Evolutionary conservation across 441 rosid species (phyloP), one percentile per base, ranked within the genome.

Genomic region (Breynia disticha): DNA sequence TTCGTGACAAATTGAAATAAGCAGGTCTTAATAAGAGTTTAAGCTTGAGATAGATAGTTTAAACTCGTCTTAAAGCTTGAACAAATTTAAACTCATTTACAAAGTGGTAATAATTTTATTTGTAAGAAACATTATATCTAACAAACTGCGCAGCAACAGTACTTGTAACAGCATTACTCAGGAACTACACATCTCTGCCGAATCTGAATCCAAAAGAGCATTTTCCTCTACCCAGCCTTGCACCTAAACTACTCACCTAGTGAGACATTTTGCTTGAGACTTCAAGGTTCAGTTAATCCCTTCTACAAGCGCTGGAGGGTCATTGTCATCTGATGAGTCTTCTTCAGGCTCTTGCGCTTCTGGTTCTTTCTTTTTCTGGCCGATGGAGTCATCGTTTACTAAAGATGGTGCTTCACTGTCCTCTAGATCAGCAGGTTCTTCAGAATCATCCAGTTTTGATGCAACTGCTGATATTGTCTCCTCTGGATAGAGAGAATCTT

Each of bases 271-370:
- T 18, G 43, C 14, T 19, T 20, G 18, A 8, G 12, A 7, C 44
- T 4, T 35, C 24, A 13, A 21, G 12, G 16, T 56, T 39, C 9
- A 10, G 18, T 44, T 47, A 41, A 9, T 14, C 24, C 37, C 18
- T 32, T 12, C n/a, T 15, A 41, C 44, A 41, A 41, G 44, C 35
- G 5, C 8, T 41, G 12, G 46, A 42, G 46, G 19, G 16, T 28
- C 53, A 12, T 15, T 65, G 22, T 60, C 72, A 16, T 66, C 60
- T 0, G 42, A 42, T 55, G 43, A 20, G 45, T 15, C 57, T 48
- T 55, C 67, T 14, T 46, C 56, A 16, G 24, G 37, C 16, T 70
- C 65, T 55, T 71, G 64, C 43, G 37, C 62, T 58, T 65, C 56
- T 0, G 12, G 45, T 51, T 56, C 38, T 11, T 53, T 41, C 22